These are phyloP conservation scores for Auricularia sp. DNA, from an alignment of 768 basidiomycete genomes.

Conservation along the genomic window DNA sequence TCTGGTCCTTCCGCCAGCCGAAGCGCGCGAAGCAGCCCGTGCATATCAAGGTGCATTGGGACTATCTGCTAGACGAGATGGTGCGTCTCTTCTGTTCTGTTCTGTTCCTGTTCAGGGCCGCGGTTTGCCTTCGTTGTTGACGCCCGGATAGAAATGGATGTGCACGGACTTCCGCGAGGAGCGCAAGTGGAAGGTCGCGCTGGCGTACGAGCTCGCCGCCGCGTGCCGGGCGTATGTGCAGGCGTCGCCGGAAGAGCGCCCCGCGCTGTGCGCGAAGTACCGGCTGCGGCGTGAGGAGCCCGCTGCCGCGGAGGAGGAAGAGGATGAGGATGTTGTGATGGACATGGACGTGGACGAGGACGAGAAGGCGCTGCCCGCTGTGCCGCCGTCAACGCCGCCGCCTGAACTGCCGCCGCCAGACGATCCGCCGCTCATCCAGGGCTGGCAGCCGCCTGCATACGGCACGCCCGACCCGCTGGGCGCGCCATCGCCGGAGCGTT, in stretches of 20 bases:
- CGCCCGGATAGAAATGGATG: conserved; percentile 76
- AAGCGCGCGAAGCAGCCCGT: conserved; percentile 79
- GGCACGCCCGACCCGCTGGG: neutral
- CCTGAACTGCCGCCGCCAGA: neutral
- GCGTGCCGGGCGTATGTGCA: conserved; percentile 85
- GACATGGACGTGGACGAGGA: conserved; percentile 16
- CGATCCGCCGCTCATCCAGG: neutral
- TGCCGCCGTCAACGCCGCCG: neutral
- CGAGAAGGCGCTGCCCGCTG: neutral
- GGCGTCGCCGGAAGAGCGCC: conserved; percentile 55
- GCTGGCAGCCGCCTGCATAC: neutral
- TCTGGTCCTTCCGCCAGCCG: conserved; percentile 91
- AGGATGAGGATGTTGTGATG: conserved; percentile 26
- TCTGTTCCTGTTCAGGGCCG: neutral
- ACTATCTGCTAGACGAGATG: conserved; percentile 36
- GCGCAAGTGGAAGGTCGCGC: conserved; percentile 78
- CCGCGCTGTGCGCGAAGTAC: conserved; percentile 38
- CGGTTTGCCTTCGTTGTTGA: neutral
- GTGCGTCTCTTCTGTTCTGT: neutral
- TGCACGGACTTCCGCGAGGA: conserved; percentile 92
- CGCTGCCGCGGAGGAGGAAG: conserved; percentile 22
- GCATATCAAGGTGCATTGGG: conserved; percentile 83
- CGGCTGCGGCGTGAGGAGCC: conserved; percentile 39
- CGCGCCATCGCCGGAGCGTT: neutral
- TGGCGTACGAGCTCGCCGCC: conserved; percentile 74